Percentiles rank a stretch among this genome's conserved stretches.
phyloP scores from a whole-genome alignment of 2,329 filamentous ascomycete species.

The Clarireedia homoeocarpa region DNA sequence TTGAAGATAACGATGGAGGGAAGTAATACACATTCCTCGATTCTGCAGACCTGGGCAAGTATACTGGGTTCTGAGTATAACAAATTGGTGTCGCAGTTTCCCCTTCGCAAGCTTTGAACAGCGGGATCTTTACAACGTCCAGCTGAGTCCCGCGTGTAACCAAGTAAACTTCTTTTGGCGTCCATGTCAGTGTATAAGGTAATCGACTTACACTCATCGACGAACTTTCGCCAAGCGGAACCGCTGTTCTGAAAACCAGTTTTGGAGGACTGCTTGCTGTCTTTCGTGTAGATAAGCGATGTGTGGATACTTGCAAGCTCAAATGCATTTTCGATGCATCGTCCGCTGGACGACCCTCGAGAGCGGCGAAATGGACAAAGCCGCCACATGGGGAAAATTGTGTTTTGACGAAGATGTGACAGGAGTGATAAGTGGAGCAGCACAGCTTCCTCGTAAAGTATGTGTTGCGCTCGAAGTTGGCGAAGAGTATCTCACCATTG shows the following conservation, averaged over 20 bases:
- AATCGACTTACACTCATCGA: background rate
- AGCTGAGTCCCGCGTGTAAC: background rate
- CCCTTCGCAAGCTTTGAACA: background rate
- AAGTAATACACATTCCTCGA: constrained; percentile 6
- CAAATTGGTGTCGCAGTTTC: background rate
- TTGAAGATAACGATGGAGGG: background rate
- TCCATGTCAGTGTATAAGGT: background rate
- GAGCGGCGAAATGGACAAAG: background rate
- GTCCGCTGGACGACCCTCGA: background rate
- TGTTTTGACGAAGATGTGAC: background rate
- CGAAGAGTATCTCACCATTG: background rate
- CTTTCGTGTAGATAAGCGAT: background rate
- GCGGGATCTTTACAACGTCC: background rate
- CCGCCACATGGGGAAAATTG: background rate
- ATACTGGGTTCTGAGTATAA: background rate
- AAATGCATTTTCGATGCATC: background rate
- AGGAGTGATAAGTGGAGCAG: background rate
- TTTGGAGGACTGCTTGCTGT: background rate
- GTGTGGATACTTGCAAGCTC: background rate
- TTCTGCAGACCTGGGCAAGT: background rate
- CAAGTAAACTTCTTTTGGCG: background rate
- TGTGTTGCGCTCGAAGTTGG: background rate
- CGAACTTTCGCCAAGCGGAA: background rate
- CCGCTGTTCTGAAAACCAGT: background rate
- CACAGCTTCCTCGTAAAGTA: constrained; percentile 1